Base-by-base conservation (phyloP, 768 basidiomycete genomes). In the Saitozyma sp. region DNA sequence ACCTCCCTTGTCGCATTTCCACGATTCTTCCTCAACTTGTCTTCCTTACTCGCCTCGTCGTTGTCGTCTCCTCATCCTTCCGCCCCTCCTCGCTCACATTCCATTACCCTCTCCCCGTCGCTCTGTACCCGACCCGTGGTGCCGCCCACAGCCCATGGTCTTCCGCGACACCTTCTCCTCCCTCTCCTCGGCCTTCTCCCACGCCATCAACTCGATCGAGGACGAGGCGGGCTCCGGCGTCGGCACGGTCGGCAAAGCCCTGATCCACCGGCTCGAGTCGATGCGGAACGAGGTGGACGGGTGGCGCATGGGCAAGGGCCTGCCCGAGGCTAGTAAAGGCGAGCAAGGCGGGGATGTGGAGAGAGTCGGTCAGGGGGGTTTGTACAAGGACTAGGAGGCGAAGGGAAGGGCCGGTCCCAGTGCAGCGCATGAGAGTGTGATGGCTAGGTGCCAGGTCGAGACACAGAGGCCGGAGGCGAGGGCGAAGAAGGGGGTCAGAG, bases 261-360 rank as follows among this genome's bases (percentile, higher is more conserved):
- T 79, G 37, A 70, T 73, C 13, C 51, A 46, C 13, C 68, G 68
- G 54, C 58, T 79, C n/a, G 66, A 76, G 57, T 64, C 49, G 8
- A 76, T 76, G 73, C 53, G 76, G 19, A 66, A 68, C 17, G 76
- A 79, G 62, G 65, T 79, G 16, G 76, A 77, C 54, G 73, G 68
- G 14, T 73, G 73, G 74, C 64, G 71, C 53, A 37, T 20, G 9
- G 75, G 75, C 13, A 65, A 72, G 58, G 66, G 63, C 37, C 49
- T 76, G 43, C 56, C 61, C 3, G 74, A 67, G 43, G 69, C 64
- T 9, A 63, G 53, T 6, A 68, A 66, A 0, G 71, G 68, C 14
- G 75, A 76, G 62, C 59, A 58, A 58, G 65, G 54, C 46, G 69
- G 67, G 20, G 56, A 63, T 37, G 72, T 74, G 14, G 68, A 70